Evolutionary conservation across 495 filamentous ascomycete genomes (phyloP).

Genomic region (Penicillium pulvis): DNA sequence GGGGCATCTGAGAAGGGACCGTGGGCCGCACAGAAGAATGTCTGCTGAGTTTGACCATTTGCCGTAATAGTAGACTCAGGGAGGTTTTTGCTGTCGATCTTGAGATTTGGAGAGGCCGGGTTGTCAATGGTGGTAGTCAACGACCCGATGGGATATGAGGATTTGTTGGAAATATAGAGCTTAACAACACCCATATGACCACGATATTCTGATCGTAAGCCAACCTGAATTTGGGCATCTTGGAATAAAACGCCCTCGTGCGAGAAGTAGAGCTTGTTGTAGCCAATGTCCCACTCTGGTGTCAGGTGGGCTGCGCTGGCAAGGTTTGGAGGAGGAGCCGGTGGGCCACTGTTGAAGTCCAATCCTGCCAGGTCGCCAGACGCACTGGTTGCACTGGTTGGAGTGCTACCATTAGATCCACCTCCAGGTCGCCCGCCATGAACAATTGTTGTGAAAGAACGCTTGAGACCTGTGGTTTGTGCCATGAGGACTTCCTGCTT

Average conservation of each 20-base stretch:
- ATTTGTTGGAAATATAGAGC: conserved; percentile 93
- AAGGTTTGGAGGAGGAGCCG: conserved; percentile 73
- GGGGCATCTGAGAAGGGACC: conserved; percentile 81
- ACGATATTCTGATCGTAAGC: conserved; percentile 90
- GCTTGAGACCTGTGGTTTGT: conserved; percentile 80
- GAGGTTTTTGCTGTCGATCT: conserved; percentile 80
- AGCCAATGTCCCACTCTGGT: conserved; percentile 92
- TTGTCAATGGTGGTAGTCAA: conserved; percentile 96
- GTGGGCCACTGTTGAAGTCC: conserved; percentile 68
- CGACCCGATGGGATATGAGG: conserved; percentile 75
- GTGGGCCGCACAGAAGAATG: conserved; percentile 88
- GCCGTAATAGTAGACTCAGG: conserved; percentile 81
- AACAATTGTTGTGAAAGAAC: conserved; percentile 68
- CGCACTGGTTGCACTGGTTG: conserved; percentile 33
- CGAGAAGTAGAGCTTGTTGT: conserved; percentile 76
- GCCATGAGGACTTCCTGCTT: conserved; percentile 77
- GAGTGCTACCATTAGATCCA: conserved; percentile 44
- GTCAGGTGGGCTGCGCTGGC: conserved; percentile 90
- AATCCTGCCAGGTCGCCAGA: conserved; percentile 74
- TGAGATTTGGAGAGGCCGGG: conserved; percentile 66
- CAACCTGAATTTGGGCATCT: conserved; percentile 91
- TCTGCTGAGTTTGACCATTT: conserved; percentile 83
- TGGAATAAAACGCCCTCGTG: conserved; percentile 91
- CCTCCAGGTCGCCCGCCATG: conserved; percentile 52
- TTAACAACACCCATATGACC: conserved; percentile 93